Evolutionary conservation across 2,329 filamentous ascomycete genomes (phyloP), one percentile per base, ranked within the genome.

Genomic region (Penicillium sp.): DNA sequence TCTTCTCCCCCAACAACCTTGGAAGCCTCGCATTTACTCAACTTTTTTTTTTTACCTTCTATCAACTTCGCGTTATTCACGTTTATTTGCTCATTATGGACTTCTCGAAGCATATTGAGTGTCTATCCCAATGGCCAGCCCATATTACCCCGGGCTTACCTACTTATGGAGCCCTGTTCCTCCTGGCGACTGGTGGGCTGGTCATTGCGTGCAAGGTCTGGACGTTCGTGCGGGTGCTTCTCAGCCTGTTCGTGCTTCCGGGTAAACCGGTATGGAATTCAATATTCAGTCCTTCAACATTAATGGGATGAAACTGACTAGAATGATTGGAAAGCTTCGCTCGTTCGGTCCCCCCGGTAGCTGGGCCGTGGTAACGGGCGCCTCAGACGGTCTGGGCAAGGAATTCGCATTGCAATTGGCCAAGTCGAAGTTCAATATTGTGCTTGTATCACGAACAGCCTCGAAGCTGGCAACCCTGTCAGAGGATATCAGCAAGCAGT

Each of bases 351-450:
- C 89, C 67, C 91, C 91, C 70, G 93, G 93, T 61, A 93, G 89
- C 58, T 99, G 93, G 93, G 94, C 91, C 33, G 86, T 99, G 55
- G 84, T 99, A 41, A 99, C 94, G 27, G 94, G 94, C 62, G 94
- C 93, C 51, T 97, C 93, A 12, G 94, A 99, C 76, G 96, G 94
- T 63, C 87, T 99, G 62, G 94, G 94, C 73, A 97, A 96, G 78
- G 94, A 99, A 79, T 99, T 91, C 74, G 91, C 93, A 38, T 83
- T 89, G 33, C 92, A 97, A 75, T 87, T 99, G 57, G 93, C 94
- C 25, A 82, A 86, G 61, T 93, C 94, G 74, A 93, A 93, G 69
- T 99, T 93, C 86, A 97, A 97, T 78, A 82, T 97, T 67, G 81
- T 99, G 61, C 90, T 99, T 66, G 88, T 99, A 61, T 97, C 94